Evolutionary conservation across 495 filamentous ascomycete species (phyloP).

Genomic region (Umbilicaria muhlenbergii): DNA sequence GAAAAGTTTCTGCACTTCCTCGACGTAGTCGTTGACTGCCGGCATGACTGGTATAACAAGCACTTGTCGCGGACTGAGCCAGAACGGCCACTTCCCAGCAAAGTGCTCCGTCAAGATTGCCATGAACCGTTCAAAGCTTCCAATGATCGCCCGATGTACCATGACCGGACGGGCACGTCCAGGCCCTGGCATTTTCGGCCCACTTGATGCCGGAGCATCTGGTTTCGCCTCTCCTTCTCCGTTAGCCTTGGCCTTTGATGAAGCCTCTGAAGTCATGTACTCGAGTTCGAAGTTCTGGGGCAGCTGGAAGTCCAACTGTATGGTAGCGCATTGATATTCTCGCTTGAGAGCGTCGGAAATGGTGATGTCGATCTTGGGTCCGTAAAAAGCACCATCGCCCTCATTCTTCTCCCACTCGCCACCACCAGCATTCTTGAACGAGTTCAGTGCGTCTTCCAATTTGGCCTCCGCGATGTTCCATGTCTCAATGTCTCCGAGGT

Average conservation of each 20-base stretch:
- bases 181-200: conserved; percentile 34
- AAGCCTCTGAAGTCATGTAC: conserved; percentile 55
- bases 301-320: conserved; percentile 93
- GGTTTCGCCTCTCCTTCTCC: conserved; percentile 18
- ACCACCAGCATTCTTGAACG: conserved; percentile 49
- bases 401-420: conserved; percentile 76
- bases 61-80: conserved; percentile 86
- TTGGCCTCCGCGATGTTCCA: conserved; percentile 79
- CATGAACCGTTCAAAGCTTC: conserved; percentile 87
- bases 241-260: conserved; percentile 24
- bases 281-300: conserved; percentile 72
- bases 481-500: conserved; percentile 66
- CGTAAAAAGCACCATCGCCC: conserved; percentile 95
- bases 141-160: conserved; percentile 91
- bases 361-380: conserved; percentile 88
- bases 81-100: conserved; percentile 96
- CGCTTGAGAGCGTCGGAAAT: conserved; percentile 66
- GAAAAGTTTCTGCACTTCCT: conserved; percentile 55
- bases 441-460: conserved; percentile 59
- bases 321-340: conserved; percentile 86
- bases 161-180: conserved; percentile 89
- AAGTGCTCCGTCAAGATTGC: conserved; percentile 92
- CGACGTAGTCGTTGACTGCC: conserved; percentile 65
- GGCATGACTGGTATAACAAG: conserved; percentile 86
- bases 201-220: conserved; percentile 16